Base-by-base conservation (phyloP, 2,329 filamentous ascomycete species). In the Nemania sp. region DNA sequence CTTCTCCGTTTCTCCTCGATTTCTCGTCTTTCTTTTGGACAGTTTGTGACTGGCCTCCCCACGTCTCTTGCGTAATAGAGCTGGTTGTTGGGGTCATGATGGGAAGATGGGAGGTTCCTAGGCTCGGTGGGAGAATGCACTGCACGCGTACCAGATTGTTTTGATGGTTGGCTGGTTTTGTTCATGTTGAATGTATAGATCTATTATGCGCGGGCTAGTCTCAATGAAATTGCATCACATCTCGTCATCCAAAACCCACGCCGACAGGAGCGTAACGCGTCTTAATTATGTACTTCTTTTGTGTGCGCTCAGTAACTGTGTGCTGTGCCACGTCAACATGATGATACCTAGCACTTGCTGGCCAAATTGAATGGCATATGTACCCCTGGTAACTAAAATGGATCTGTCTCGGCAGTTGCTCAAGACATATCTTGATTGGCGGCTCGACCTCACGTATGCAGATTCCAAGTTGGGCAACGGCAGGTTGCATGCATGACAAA, bases 101-200 rank as follows among this genome's bases (percentile, higher is more conserved):
- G 18, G 60, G 48, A 55, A 46, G 40, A 32, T 35, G 17, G 29
- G 34, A 42, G 50, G 34, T 39, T 15, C 13, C 52, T 17, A 51
- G 48, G 53, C 59, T 50, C 47, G 37, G 48, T 50, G 51, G 50
- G 40, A 57, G 58, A 63, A 59, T 56, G 57, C 62, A 68, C 62
- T 62, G 64, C 25, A 29, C 68, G 65, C 60, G 58, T 59, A 67
- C 52, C 70, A 73, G 66, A 72, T 72, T 72, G 69, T 68, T n/a
- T 69, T 57, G 54, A 68, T 62, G 65, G 56, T 48, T 55, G 56
- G 42, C 46, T 60, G 59, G 62, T 59, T 65, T 65, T 59, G 57
- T 65, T 60, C 47, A 62, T 57, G 66, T 67, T 60, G 57, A 65
- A 58, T 70, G 65, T 70, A 71, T 73, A 73, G 69, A 73, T 70